phyloP scores from a whole-genome alignment of 164 flowering plant species.

The Vitis rupestris region DNA sequence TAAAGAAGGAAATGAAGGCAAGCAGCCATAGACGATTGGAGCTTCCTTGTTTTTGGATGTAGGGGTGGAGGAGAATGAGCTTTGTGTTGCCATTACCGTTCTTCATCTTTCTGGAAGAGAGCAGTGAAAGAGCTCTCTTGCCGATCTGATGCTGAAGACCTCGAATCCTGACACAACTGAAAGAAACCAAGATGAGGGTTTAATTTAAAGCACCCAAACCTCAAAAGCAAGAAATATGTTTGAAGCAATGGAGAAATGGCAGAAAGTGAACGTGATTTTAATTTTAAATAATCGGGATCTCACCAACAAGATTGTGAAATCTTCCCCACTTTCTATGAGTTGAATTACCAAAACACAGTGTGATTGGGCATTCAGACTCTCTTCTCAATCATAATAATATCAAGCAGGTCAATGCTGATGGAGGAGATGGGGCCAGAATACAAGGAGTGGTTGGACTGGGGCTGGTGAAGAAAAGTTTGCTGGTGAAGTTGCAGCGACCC shows the following conservation, averaged over 20 bases:
- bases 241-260: conserved; percentile 13
- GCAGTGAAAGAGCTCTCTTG: conserved; percentile 3
- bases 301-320: too few species aligned
- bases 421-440: background rate
- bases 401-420: background rate
- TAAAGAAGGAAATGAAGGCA: conserved; percentile 53
- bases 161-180: background rate
- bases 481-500: conserved; percentile 33
- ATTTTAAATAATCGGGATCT: too few species aligned
- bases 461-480: conserved; percentile 32
- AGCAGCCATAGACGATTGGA: conserved; percentile 59
- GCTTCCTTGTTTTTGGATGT: conserved; percentile 64
- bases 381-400: background rate
- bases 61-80: conserved; percentile 76
- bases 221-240: background rate
- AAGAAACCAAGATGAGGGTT: background rate
- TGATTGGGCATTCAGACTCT: background rate
- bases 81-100: conserved; percentile 48
- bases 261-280: conserved; percentile 16
- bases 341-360: too few species aligned
- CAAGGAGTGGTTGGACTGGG: conserved; percentile 17
- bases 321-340: too few species aligned
- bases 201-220: conserved; percentile 12
- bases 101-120: conserved; percentile 37
- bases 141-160: background rate